Evolutionary conservation across 352 stramenopile species (phyloP).

Genomic region (Phytophthora europaea): DNA sequence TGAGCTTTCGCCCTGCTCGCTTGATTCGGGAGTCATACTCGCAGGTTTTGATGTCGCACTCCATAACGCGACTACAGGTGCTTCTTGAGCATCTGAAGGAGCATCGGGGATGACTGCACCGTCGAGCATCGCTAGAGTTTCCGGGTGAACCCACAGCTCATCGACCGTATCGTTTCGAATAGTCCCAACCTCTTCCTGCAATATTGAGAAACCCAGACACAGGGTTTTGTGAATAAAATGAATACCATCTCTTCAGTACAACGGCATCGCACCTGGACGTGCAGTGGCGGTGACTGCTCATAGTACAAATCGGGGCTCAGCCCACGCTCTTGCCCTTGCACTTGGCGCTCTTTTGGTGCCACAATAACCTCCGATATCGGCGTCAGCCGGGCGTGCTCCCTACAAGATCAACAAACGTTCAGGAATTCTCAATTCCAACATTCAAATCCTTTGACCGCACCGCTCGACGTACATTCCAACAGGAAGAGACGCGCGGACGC

Average conservation of each 20-base stretch:
- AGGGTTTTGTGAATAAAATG: neutral
- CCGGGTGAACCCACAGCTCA: slow-evolving; percentile 77
- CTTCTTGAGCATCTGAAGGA: slow-evolving; percentile 43
- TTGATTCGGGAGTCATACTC: slow-evolving; percentile 11
- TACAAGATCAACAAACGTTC: slow-evolving; percentile 18
- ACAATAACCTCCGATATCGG: slow-evolving; percentile 82
- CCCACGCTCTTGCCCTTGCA: slow-evolving; percentile 28
- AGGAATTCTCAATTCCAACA: neutral
- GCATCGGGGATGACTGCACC: slow-evolving; percentile 50
- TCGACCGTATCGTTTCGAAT: slow-evolving; percentile 48
- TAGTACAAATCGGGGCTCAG: slow-evolving; percentile 70
- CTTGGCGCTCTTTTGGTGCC: slow-evolving; percentile 73
- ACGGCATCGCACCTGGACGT: slow-evolving; percentile 50
- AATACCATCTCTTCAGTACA: neutral
- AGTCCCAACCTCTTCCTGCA: slow-evolving; percentile 25
- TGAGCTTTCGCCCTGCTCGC: slow-evolving; percentile 15
- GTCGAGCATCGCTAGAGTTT: slow-evolving; percentile 68
- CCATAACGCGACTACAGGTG: slow-evolving; percentile 57
- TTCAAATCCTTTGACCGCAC: neutral
- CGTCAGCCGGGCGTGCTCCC: slow-evolving; percentile 74
- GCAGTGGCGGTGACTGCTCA: slow-evolving; percentile 59
- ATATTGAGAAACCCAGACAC: neutral
- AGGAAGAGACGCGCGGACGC: slow-evolving; percentile 64
- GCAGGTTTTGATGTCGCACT: slow-evolving; percentile 17
- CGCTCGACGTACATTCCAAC: slow-evolving; percentile 65